Evolutionary conservation across 75 land plant genomes (phyloP), one percentile per base, ranked within the genome.

Genomic region (Sequoiadendron giganteum): DNA sequence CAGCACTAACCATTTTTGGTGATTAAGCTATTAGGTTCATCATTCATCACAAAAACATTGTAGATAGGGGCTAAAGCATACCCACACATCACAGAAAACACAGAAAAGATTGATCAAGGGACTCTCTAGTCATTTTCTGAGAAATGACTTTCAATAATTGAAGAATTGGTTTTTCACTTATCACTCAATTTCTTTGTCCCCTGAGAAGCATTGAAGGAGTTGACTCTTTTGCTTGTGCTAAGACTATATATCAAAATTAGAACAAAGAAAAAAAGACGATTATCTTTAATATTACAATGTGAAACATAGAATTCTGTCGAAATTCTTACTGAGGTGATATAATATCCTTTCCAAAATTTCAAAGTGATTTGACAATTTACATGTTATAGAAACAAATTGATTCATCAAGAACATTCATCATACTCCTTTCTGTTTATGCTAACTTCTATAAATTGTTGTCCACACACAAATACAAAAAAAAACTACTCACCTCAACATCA

Each of bases 401-500:
- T 61, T 61, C 68, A 18, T 21, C 68, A 72, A 72, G 36, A 72
- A 32, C 34, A 10, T 72, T 10, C 36, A 30, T 72, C n/a, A 10
- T 72, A 72, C 25, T 30, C 5, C 76, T 72, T 72, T 72, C 10
- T 36, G 32, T 72, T 30, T 30, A 72, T 72, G 36, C 36, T 5
- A 72, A 1, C 76, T n/a, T 30, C 3, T 72, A 70, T 70, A 30
- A 72, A 72, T 30, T 7, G 30, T 25, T n/a, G 13, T n/a, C 34
- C 76, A 81, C 7, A 45, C 83, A 81, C n/a, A 81, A 42, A 42
- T 81, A 81, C 83, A 81, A 81, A 45, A 28, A 81, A 43, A 9
- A 15, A 79, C 3, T 43, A 49, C 91, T 89, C 34, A 97, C 99
- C 99, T 97, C 98, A 87, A 97, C 99, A 91, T 96, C 99, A 87